Conservation (phyloP, 257 asterid species). For the Asclepias syriaca region DNA sequence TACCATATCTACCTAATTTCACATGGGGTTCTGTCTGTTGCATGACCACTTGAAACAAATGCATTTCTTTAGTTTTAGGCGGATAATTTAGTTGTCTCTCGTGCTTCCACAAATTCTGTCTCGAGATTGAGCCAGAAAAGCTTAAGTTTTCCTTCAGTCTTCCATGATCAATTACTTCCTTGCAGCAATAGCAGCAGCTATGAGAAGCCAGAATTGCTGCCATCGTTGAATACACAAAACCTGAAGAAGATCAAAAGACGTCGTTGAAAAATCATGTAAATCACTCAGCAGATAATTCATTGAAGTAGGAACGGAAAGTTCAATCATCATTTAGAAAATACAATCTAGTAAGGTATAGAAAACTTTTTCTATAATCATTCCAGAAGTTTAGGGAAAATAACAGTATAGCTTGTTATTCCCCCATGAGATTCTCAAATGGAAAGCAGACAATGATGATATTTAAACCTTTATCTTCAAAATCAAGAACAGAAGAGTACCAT, state of each 20-base stretch:
- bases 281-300: not conserved
- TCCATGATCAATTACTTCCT: conserved; percentile 34
- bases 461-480: not conserved
- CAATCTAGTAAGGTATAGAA: not conserved
- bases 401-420: not conserved
- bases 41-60: conserved; percentile 37
- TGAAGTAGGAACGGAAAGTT: not conserved
- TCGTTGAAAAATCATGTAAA: not conserved
- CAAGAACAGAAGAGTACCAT: not conserved
- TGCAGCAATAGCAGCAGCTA: conserved; percentile 55
- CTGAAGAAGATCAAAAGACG: conserved; percentile 17
- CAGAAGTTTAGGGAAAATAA: not conserved
- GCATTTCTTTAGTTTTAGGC: conserved; percentile 19
- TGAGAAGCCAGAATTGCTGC: conserved; percentile 66
- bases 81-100: conserved; percentile 19
- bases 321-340: too few relatives aligned
- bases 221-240: conserved; percentile 48
- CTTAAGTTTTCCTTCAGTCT: conserved; percentile 40
- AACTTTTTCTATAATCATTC: too few relatives aligned
- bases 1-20: conserved; percentile 52
- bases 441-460: not conserved
- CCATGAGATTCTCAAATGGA: not conserved
- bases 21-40: conserved; percentile 48
- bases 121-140: conserved; percentile 39
- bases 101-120: conserved; percentile 20